Evolutionary conservation across 1,284 basidiomycete genomes (phyloP).

Genomic region (Ceratobasidium sp.): DNA sequence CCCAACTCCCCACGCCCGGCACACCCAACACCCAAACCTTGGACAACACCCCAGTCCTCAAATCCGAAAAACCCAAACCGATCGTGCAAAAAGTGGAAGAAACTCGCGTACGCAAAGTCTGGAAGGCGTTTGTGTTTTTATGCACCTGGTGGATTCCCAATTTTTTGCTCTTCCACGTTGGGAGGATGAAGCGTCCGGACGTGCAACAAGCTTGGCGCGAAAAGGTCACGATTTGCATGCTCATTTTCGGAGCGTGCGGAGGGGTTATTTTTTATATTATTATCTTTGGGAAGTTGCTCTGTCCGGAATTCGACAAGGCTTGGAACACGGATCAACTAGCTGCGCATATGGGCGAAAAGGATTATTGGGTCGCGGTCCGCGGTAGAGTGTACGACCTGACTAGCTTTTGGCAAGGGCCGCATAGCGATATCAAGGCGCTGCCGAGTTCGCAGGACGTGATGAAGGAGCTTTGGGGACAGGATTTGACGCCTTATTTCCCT

Average conservation of each 20-base stretch:
- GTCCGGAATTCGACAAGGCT: constrained; percentile 91
- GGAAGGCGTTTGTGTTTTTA: constrained; percentile 75
- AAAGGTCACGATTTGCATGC: constrained; percentile 91
- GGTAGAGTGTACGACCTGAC: constrained; percentile 94
- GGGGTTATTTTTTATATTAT: constrained; percentile 93
- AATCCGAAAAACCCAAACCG: constrained; percentile 61
- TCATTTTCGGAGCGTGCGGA: constrained; percentile 88
- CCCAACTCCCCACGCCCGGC: constrained; percentile 12
- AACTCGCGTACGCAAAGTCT: constrained; percentile 75
- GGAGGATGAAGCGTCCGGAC: constrained; percentile 96
- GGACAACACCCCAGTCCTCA: background rate
- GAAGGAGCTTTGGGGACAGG: constrained; percentile 84
- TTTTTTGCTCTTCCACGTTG: constrained; percentile 72
- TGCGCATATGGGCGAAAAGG: constrained; percentile 77
- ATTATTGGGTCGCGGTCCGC: constrained; percentile 90
- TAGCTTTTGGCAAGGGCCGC: constrained; percentile 88
- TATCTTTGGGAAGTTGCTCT: constrained; percentile 88
- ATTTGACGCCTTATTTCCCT: constrained; percentile 92
- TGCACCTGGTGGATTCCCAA: constrained; percentile 88
- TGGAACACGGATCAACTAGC: constrained; percentile 85
- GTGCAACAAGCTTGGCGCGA: constrained; percentile 96
- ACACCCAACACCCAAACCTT: constrained; percentile 11
- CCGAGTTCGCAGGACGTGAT: constrained; percentile 79
- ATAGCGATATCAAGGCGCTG: constrained; percentile 79
- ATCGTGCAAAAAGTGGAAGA: constrained; percentile 89